Base-by-base conservation (phyloP, 192 early-diverging fungal genomes). In the Entomortierella beljakovae region DNA sequence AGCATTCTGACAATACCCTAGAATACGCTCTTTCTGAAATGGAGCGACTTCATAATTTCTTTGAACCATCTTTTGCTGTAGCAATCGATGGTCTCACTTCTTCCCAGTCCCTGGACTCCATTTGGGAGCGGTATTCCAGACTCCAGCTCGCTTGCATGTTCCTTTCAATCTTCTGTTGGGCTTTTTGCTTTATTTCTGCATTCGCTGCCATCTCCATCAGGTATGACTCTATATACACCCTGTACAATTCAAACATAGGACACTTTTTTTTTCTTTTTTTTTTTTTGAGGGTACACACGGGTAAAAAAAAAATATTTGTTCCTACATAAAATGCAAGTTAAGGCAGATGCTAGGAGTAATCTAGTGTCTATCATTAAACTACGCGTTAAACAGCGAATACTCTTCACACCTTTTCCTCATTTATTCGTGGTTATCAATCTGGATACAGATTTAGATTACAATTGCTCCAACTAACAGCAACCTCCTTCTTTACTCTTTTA, bases 101-200 rank as follows among this genome's bases (percentile, higher is more conserved):
- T 22, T 50, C 70, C 11, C 28, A 25, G 31, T 65, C 65, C 8
- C 16, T 32, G 8, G 59, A 11, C 32, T 83, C 81, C 1, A 67
- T 83, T 46, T 80, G 82, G 82, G 60, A 77, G 40, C 50, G 68
- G 54, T 63, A 67, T 20, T 80, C 77, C 23, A 83, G 67, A 23
- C 50, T 62, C 23, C 71, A 83, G 67, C 60, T 80, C 15, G 67
- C 71, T 35, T 67, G 79, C 57, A 76, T 83, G 77, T 57, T 83
- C 51, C 32, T 83, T n/a, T 80, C 77, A 38, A 71, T 83, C 57
- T 64, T 64, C 26, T 55, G 60, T 35, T 83, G 82, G 82, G 54
- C 71, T 49, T 65, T 76, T 34, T 77, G 53, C 53, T 77, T 68
- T 55, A 68, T 55, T 38, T 65, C 73, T 23, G 73, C 73, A 13